Conservation (phyloP, 768 basidiomycete genomes). For the Floccularia luteovirens region DNA sequence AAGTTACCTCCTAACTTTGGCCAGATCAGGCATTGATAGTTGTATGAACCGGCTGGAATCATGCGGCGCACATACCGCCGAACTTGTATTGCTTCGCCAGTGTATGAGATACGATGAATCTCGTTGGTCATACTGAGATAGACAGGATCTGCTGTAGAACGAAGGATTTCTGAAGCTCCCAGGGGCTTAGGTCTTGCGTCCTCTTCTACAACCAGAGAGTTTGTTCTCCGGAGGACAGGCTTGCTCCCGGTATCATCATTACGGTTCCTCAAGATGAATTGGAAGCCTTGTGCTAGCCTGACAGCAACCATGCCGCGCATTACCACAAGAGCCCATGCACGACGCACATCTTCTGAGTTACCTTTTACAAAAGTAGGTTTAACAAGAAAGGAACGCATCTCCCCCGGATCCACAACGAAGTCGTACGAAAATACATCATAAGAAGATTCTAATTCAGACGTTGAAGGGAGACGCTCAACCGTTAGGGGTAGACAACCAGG, state of each 20-base stretch:
- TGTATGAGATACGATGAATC: slow-evolving; percentile 89
- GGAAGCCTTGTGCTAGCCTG: slow-evolving; percentile 89
- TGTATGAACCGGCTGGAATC: slow-evolving; percentile 52
- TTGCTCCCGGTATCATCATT: slow-evolving; percentile 16
- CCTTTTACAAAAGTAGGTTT: slow-evolving; percentile 47
- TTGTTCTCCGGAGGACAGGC: slow-evolving; percentile 34
- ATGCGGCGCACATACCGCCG: slow-evolving; percentile 76
- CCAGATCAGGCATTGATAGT: slow-evolving; percentile 92
- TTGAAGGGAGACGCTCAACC: slow-evolving; percentile 79
- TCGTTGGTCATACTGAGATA: slow-evolving; percentile 95
- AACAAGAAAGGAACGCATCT: slow-evolving; percentile 85
- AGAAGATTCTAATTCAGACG: slow-evolving; percentile 63
- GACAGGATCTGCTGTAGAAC: slow-evolving; percentile 59
- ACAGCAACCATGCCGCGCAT: slow-evolving; percentile 95
- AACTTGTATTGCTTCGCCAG: slow-evolving; percentile 86
- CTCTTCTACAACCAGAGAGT: slow-evolving; percentile 50
- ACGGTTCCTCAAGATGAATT: slow-evolving; percentile 60
- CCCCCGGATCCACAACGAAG: slow-evolving; percentile 76
- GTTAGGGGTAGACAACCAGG: slow-evolving; percentile 88
- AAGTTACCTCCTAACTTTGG: slow-evolving; percentile 66
- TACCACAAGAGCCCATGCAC: slow-evolving; percentile 68
- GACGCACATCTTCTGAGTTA: slow-evolving; percentile 48
- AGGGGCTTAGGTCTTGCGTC: slow-evolving; percentile 46
- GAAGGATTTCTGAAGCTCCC: slow-evolving; percentile 62
- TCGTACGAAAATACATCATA: slow-evolving; percentile 86